Evolutionary conservation across 2,329 filamentous ascomycete genomes (phyloP).

Genomic region (Xylariomycetidae sp.): DNA sequence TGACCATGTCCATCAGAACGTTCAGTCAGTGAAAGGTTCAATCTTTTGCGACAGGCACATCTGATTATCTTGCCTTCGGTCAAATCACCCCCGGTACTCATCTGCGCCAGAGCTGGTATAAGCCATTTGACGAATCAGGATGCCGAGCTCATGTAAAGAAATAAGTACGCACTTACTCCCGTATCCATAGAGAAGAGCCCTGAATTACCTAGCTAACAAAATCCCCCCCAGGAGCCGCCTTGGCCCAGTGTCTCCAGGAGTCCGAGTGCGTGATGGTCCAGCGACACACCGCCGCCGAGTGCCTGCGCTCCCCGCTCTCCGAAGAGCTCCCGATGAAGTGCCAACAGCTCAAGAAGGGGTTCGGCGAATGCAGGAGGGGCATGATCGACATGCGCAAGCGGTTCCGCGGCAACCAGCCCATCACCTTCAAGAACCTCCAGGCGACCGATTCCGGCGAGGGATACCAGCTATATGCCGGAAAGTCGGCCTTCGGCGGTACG

Average conservation of each 20-base stretch:
- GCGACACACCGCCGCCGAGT: conserved; percentile 81
- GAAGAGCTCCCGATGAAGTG: conserved; percentile 82
- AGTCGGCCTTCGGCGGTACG: conserved; percentile 61
- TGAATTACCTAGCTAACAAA: conserved; percentile 5
- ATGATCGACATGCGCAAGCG: conserved; percentile 99
- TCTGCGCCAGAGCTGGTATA: too few relatives aligned
- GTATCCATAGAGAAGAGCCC: conserved; percentile 1
- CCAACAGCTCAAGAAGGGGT: conserved; percentile 88
- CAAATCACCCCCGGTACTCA: too few relatives aligned
- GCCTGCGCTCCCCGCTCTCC: conserved; percentile 75
- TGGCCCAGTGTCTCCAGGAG: conserved; percentile 92
- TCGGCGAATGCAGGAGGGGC: conserved; percentile 91
- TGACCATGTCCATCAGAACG: too few relatives aligned
- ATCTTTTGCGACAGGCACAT: too few relatives aligned
- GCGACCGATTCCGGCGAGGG: conserved; percentile 55
- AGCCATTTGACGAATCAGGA: conserved; percentile 35
- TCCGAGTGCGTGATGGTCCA: conserved; percentile 95
- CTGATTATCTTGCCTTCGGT: too few relatives aligned
- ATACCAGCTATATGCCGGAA: conserved; percentile 76
- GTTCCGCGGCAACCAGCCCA: conserved; percentile 89
- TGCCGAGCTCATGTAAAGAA: conserved; percentile 97
- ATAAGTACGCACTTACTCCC: conserved; percentile 64
- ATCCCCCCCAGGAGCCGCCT: conserved; percentile 67
- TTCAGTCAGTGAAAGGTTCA: too few relatives aligned
- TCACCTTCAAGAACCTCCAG: conserved; percentile 59